phyloP scores from a whole-genome alignment of 2,329 filamentous ascomycete species.

The Aspergillus costaricaensis region DNA sequence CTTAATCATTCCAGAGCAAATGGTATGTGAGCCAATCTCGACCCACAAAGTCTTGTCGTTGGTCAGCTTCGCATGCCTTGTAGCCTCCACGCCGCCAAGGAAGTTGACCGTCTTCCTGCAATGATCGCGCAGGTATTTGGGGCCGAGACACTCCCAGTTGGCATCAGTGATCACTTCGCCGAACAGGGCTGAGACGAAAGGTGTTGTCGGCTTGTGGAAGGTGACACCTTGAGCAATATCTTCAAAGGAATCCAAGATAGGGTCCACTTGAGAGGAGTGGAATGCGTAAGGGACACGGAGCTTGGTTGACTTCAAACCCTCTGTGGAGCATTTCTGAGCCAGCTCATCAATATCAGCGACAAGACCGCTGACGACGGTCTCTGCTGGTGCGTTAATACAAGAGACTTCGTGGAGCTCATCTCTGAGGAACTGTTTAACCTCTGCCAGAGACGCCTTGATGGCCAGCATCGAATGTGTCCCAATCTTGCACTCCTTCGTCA shows the following conservation, averaged over 20 bases:
- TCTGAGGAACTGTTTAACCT: constrained; percentile 59
- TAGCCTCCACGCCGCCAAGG: constrained; percentile 42
- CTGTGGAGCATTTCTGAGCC: constrained; percentile 36
- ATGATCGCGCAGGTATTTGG: constrained; percentile 44
- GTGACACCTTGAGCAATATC: constrained; percentile 38
- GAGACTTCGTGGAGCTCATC: constrained; percentile 36
- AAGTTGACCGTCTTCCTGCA: constrained; percentile 52
- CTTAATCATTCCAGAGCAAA: constrained; percentile 50
- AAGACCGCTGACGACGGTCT: constrained; percentile 47
- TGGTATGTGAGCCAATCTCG: constrained; percentile 59
- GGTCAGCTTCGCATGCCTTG: constrained; percentile 46
- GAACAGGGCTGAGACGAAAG: constrained; percentile 51
- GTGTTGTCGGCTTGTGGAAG: constrained; percentile 44
- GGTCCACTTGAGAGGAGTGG: constrained; percentile 50
- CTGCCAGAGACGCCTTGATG: constrained; percentile 40
- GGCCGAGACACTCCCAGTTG: constrained; percentile 59
- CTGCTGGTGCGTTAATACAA: constrained; percentile 48
- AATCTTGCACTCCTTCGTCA: constrained; percentile 42
- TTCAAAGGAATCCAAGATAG: constrained; percentile 47
- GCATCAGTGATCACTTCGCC: constrained; percentile 44
- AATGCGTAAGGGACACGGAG: constrained; percentile 50
- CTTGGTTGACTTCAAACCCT: constrained; percentile 44
- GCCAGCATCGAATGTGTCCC: constrained; percentile 50
- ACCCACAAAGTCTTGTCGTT: constrained; percentile 72
- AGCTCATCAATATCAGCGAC: constrained; percentile 40